Evolutionary conservation across 345 rosid species (phyloP), one percentile per base, ranked within the genome.

Genomic region (Rhodomyrtus tomentosa): DNA sequence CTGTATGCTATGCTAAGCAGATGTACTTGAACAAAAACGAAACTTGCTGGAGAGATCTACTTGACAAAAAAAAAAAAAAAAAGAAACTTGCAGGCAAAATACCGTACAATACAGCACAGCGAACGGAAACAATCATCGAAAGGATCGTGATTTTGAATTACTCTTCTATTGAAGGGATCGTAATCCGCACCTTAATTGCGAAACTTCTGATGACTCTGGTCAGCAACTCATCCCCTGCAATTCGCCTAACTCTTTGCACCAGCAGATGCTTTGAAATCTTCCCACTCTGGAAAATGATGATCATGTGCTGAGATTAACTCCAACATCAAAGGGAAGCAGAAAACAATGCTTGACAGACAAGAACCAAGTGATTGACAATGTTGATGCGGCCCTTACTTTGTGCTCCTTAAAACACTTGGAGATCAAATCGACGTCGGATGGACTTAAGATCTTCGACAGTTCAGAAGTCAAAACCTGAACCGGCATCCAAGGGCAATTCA

Each of bases 401-500:
- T 91, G 87, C 84, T 92, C 95, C 84, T 49, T 91, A 25, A 92
- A 89, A 84, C 88, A 84, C 88, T 93, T 94, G 83, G 88, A 83
- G 72, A 95, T 90, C 90, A 87, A 84, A 48, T 68, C 53, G 55
- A 94, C 79, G 10, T 88, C 80, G 1, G 88, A 62, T 45, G 93
- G 88, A 76, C 94, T 85, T 84, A 97, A 82, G 80, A 90, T 90
- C 89, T 92, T 89, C 0, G 96, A 92, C 9, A 97, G 91, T 50
- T 87, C 72, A 97, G 91, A 53, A 93, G n/a, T n/a, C n/a, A 89
- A 81, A 87, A 88, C 52, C 95, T 91, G 87, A 95, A 93, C 9
- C 95, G 91, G 92, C n/a, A 96, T 91, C 96, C 97, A 95, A 14
- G 98, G 98, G 4, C 96, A 94, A 85, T 87, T 93, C 62, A 93